These are phyloP conservation scores for Gracilaria vermiculophylla DNA, from an alignment of 23 red algal species.

Conservation along the genomic window DNA sequence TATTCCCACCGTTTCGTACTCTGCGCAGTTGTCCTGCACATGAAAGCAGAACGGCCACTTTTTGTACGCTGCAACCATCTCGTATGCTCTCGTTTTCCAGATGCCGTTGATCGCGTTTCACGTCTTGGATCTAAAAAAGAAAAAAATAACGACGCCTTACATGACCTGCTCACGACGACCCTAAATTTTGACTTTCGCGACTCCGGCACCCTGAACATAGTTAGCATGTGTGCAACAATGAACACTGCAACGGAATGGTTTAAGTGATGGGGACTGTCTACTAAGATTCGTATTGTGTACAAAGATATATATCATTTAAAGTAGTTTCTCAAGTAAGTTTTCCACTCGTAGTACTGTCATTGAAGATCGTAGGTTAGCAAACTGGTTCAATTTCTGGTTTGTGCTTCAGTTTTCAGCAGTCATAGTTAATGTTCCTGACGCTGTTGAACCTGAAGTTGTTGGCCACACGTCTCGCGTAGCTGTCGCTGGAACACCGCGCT, in stretches of 20 bases:
- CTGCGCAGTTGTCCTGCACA: not conserved
- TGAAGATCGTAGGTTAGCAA: constrained; percentile 3
- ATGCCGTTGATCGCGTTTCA: not conserved
- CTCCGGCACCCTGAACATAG: not conserved
- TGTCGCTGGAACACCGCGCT: constrained; percentile 57
- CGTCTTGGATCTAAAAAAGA: not conserved
- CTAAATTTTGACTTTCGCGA: not conserved
- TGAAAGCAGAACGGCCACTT: not conserved
- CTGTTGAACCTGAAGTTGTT: constrained; percentile 18
- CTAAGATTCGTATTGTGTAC: constrained; percentile 30
- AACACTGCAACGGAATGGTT: not conserved
- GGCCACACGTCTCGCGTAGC: constrained; percentile 56
- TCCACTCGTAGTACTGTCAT: not conserved
- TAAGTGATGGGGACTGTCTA: constrained; percentile 21
- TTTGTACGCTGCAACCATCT: not conserved
- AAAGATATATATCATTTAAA: constrained; percentile 21
- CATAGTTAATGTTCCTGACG: constrained; percentile 20
- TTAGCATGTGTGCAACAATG: not conserved
- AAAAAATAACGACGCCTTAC: not conserved
- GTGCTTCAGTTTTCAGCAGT: constrained; percentile 6
- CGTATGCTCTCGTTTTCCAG: not conserved
- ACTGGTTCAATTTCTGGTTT: constrained; percentile 4
- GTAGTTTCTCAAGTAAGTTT: constrained; percentile 17
- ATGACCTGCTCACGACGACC: not conserved
- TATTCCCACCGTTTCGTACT: not conserved